phyloP scores from a whole-genome alignment of 768 basidiomycete species.

The Polyporus arcularius region DNA sequence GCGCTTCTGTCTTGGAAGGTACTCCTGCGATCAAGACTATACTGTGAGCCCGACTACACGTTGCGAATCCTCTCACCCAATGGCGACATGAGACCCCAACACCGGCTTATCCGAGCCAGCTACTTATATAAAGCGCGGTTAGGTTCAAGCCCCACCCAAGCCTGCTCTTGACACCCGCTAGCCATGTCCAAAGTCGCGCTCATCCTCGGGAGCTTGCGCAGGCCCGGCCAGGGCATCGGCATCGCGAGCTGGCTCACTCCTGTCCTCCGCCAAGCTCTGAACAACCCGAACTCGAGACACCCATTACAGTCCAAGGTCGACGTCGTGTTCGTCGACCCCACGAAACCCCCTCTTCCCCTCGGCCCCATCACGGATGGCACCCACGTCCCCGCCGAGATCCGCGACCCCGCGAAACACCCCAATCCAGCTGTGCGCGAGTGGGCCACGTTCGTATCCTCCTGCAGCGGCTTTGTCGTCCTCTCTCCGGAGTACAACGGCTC shows the following conservation, averaged over 20 bases:
- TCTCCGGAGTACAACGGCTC: conserved; percentile 44
- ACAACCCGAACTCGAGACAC: not conserved
- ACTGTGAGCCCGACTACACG: not conserved
- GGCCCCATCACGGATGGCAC: conserved; percentile 31
- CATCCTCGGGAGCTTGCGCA: conserved; percentile 27
- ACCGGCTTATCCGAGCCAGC: not conserved
- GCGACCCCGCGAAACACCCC: conserved; percentile 29
- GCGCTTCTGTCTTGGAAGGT: not conserved
- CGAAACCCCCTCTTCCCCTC: conserved; percentile 28
- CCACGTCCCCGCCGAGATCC: conserved; percentile 29
- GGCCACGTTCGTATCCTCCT: conserved; percentile 30
- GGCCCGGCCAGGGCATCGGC: conserved; percentile 25
- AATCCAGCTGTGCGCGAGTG: conserved; percentile 32
- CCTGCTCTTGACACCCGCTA: not conserved
- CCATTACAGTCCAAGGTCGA: conserved; percentile 6
- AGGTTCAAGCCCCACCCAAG: not conserved
- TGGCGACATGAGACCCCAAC: not conserved
- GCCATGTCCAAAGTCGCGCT: conserved; percentile 26
- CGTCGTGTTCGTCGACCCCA: conserved; percentile 28
- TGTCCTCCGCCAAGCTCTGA: conserved; percentile 18
- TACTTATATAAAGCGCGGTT: not conserved
- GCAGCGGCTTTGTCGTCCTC: conserved; percentile 37
- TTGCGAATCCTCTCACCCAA: not conserved
- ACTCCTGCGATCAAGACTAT: not conserved
- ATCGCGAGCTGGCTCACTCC: conserved; percentile 27